Conservation (phyloP, 495 filamentous ascomycete genomes). For the Penicillium odoratum region DNA sequence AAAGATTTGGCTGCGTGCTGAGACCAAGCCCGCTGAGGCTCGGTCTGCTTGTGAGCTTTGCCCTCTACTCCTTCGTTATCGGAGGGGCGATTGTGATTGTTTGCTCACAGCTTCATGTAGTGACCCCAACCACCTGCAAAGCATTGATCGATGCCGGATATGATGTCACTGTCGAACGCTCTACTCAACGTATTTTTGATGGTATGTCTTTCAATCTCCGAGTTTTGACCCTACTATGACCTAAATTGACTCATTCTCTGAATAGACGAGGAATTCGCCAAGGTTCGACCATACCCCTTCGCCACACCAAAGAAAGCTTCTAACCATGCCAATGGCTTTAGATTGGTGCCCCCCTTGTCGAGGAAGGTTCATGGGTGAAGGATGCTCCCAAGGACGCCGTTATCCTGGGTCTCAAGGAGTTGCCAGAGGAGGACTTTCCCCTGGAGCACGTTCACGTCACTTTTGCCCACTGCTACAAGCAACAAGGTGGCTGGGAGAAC, state of each 20-base stretch:
- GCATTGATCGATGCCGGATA: constrained; percentile 83
- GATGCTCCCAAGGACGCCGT: constrained; percentile 75
- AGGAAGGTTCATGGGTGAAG: constrained; percentile 74
- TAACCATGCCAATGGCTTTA: constrained; percentile 21
- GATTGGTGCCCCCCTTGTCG: constrained; percentile 74
- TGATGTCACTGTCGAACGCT: constrained; percentile 77
- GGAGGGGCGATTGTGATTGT: constrained; percentile 4
- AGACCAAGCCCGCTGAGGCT: constrained; percentile 51
- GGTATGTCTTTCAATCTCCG: constrained; percentile 42
- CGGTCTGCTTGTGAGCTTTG: constrained; percentile 46
- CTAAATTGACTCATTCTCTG: constrained; percentile 14
- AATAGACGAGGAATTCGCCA: constrained; percentile 54
- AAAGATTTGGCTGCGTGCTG: constrained; percentile 50
- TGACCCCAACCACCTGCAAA: constrained; percentile 71
- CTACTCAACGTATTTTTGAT: constrained; percentile 79
- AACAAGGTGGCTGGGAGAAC: constrained; percentile 81
- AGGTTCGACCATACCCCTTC: constrained; percentile 28
- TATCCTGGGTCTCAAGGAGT: constrained; percentile 91
- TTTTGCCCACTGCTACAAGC: constrained; percentile 84
- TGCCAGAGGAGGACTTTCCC: constrained; percentile 85
- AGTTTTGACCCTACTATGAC: constrained; percentile 2
- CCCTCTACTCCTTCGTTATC: constrained; percentile 12
- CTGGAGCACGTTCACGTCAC: constrained; percentile 85
- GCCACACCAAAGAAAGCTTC: not conserved
- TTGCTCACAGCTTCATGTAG: constrained; percentile 28